Evolutionary conservation across 1,284 basidiomycete species (phyloP), one percentile per base, ranked within the genome.

Genomic region (Volvariella volvacea): DNA sequence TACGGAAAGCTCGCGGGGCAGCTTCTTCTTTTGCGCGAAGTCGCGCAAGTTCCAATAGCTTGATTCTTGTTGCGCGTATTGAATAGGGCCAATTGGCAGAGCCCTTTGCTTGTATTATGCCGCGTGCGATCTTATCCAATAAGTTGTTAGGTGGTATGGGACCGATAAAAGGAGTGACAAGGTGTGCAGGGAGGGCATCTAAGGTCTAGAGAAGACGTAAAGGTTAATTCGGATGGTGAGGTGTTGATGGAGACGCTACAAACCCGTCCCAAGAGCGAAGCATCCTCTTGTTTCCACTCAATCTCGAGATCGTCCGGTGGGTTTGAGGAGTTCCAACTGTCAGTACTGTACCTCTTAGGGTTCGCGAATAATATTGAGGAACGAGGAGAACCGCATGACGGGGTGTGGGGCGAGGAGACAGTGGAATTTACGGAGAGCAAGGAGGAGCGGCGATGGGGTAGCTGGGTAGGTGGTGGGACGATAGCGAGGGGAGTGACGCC

Each of bases 241-340:
- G 14, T 7, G 14, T 20, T 4, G 19, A 36, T 20, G 19, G 6
- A 38, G 42, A 41, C 41, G 46, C 48, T 8, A 68, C 79, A 48
- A 53, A 88, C 86, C 58, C 84, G 72, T 45, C 72, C 66, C 39
- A 89, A 71, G 10, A 88, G 64, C 48, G 74, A 67, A 48, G 78
- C 63, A 52, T 89, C 81, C 43, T 88, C 85, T 41, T 73, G 68
- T 56, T 74, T 82, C 87, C 86, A 89, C 49, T 87, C 82, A 43
- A 66, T 76, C 45, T 79, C 78, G 34, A 74, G 66, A 37, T 83
- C 82, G 52, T 82, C 79, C 16, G 80, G 74, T 52, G 74, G 73
- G 53, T 77, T 84, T 17, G 85, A 88, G 58, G 83, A 86, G 59
- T 81, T 84, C 86, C 86, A 88, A 58, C 83, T 87, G 60, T 86